phyloP scores from a whole-genome alignment of 352 stramenopile genomes.

The Globisporangium nagaii region DNA sequence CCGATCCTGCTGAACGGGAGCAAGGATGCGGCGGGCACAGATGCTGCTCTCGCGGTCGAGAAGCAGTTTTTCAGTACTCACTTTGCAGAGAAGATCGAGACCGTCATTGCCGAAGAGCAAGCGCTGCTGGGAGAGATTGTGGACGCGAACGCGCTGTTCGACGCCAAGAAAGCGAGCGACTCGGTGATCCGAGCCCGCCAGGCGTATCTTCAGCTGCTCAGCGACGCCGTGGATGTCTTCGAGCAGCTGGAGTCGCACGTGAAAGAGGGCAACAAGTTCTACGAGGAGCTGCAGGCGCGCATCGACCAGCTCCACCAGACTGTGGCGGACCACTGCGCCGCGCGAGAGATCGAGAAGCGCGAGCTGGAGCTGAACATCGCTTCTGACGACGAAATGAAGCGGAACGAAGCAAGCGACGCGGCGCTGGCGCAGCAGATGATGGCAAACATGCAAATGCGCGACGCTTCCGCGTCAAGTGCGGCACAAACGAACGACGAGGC shows the following conservation, averaged over 20 bases:
- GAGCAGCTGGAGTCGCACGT: constrained; percentile 73
- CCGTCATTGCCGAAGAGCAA: constrained; percentile 49
- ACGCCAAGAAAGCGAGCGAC: constrained; percentile 54
- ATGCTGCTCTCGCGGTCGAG: constrained; percentile 37
- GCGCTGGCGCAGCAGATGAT: constrained; percentile 66
- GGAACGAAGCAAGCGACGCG: constrained; percentile 46
- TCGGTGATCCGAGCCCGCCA: constrained; percentile 47
- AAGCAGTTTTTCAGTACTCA: constrained; percentile 60
- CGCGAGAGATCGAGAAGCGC: constrained; percentile 60
- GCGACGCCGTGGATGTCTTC: constrained; percentile 66
- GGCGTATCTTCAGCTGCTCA: constrained; percentile 50
- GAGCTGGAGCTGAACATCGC: constrained; percentile 67
- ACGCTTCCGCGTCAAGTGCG: constrained; percentile 6
- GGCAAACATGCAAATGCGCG: constrained; percentile 48
- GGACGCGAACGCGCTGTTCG: constrained; percentile 46
- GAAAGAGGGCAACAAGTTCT: constrained; percentile 67
- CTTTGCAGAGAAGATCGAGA: constrained; percentile 47
- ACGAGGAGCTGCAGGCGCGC: constrained; percentile 45
- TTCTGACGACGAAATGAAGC: constrained; percentile 43
- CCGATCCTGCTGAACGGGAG: constrained; percentile 34
- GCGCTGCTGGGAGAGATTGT: constrained; percentile 31
- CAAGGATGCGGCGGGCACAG: constrained; percentile 15
- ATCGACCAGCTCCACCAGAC: constrained; percentile 68
- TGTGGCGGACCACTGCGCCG: constrained; percentile 63
- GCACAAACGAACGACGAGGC: constrained; percentile 36